Conservation (phyloP, 1,139 yeast genomes). For the Debaryomyces sp. region DNA sequence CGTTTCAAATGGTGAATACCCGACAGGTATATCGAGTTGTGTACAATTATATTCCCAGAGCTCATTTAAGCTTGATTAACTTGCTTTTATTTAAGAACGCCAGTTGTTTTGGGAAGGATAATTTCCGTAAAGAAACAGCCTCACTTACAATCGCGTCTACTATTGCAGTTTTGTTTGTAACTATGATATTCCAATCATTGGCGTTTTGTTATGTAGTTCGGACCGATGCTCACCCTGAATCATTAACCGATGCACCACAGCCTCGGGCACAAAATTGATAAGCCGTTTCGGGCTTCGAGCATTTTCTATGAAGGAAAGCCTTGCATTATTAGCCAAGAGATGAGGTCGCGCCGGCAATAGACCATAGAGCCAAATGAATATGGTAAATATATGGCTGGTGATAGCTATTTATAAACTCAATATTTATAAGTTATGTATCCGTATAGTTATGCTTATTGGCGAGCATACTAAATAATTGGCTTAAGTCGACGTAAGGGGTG, state of each 20-base stretch:
- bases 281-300: not conserved
- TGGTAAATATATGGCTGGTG: not conserved
- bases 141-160: not conserved
- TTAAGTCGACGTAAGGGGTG: not conserved
- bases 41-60: not conserved
- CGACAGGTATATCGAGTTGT: too few species aligned
- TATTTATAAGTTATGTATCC: not conserved
- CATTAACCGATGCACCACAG: not conserved
- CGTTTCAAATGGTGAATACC: not conserved
- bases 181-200: not conserved
- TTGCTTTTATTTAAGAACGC: not conserved
- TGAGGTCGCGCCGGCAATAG: not conserved
- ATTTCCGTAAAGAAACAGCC: not conserved
- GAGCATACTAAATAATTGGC: not conserved
- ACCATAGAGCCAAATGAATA: too few species aligned
- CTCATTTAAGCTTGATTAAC: not conserved
- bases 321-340: not conserved
- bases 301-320: not conserved
- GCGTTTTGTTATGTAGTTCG: not conserved
- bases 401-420: not conserved
- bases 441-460: not conserved
- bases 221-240: not conserved
- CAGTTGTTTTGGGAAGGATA: not conserved
- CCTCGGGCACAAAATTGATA: not conserved
- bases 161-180: not conserved